Conservation (phyloP, 1,139 yeast species). For the Candida albicans region DNA sequence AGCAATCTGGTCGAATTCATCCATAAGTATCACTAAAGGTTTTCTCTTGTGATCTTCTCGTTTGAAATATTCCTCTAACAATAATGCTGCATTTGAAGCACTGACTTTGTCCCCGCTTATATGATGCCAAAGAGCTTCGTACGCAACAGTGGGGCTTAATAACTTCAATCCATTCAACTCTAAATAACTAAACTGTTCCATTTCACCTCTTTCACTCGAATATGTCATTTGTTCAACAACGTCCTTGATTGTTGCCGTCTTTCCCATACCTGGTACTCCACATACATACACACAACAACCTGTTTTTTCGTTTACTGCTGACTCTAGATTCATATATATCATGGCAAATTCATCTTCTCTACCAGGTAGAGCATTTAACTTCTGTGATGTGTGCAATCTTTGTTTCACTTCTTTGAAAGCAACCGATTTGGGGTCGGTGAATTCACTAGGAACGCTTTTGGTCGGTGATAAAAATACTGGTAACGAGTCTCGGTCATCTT, state of each 20-base stretch:
- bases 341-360: conserved; percentile 85
- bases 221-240: conserved; percentile 68
- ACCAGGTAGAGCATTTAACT: conserved; percentile 73
- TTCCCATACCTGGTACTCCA: conserved; percentile 98
- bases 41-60: conserved; percentile 27
- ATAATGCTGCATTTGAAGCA: conserved; percentile 57
- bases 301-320: conserved; percentile 67
- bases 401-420: conserved; percentile 58
- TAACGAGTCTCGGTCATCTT: conserved; percentile 14
- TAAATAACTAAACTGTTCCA: conserved; percentile 64
- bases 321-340: conserved; percentile 68
- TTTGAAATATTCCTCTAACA: conserved; percentile 40
- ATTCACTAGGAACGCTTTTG: conserved; percentile 28
- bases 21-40: conserved; percentile 79
- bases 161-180: conserved; percentile 92
- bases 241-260: conserved; percentile 89
- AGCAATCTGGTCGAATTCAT: conserved; percentile 90
- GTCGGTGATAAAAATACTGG: conserved; percentile 30
- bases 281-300: conserved; percentile 90
- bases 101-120: conserved; percentile 64
- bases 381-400: conserved; percentile 63
- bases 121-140: conserved; percentile 78
- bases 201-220: conserved; percentile 43
- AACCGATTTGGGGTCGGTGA: conserved; percentile 32
- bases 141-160: conserved; percentile 81